phyloP scores from a whole-genome alignment of 2,329 filamentous ascomycete genomes.

The Trichoderma koningiopsis region DNA sequence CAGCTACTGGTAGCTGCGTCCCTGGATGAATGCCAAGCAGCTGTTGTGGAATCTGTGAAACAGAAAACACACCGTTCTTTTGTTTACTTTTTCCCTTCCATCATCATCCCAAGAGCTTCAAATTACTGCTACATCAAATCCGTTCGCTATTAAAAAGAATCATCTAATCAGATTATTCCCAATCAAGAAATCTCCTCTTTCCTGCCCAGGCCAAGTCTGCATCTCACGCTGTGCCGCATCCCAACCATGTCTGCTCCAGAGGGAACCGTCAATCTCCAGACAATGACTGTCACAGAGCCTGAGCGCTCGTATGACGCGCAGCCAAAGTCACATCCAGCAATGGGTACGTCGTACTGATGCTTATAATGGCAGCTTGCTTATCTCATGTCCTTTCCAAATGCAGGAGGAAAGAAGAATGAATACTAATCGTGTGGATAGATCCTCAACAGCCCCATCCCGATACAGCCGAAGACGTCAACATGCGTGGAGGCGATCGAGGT shows the following conservation, averaged over 20 bases:
- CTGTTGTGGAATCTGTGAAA: background rate
- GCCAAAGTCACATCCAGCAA: constrained; percentile 18
- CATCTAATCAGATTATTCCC: background rate
- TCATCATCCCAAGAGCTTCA: background rate
- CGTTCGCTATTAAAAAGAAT: background rate
- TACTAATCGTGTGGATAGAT: constrained; percentile 1
- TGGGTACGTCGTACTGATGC: constrained; percentile 7
- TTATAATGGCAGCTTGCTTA: background rate
- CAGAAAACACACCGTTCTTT: background rate
- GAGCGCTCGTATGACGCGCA: constrained; percentile 10
- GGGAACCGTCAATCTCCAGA: background rate
- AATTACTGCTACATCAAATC: background rate
- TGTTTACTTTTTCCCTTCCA: background rate
- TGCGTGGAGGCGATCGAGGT: constrained; percentile 32
- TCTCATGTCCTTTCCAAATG: background rate
- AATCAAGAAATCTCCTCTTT: background rate
- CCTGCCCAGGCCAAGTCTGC: background rate
- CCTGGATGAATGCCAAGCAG: too few relatives aligned
- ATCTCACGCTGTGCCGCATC: background rate
- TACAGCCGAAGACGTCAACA: constrained; percentile 33
- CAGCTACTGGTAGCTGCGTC: background rate
- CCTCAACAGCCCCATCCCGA: constrained; percentile 29
- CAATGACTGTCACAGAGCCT: background rate
- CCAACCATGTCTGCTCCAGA: constrained; percentile 8
- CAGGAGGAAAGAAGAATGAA: background rate